These are phyloP conservation scores for Tetrahymena malaccensis DNA, from an alignment of 73 alveolate species.

Conservation along the genomic window DNA sequence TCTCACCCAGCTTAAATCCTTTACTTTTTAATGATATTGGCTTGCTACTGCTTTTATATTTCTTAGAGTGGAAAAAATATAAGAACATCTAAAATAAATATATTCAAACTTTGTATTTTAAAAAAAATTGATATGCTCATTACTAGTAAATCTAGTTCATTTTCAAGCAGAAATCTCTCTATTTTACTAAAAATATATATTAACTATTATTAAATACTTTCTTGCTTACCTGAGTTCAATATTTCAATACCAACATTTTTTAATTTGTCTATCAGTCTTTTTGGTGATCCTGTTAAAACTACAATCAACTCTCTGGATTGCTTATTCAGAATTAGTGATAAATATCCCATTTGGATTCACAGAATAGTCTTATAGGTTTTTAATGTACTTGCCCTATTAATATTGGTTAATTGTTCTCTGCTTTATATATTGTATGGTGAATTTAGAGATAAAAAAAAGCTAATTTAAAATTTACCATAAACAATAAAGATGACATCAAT, in stretches of 20 bases:
- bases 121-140: neutral
- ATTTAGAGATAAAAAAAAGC: neutral
- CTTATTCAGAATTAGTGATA: neutral
- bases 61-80: neutral
- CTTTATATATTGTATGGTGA: neutral
- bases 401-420: neutral
- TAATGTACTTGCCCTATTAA: neutral
- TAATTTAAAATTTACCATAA: neutral
- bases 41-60: neutral
- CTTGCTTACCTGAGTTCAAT: neutral
- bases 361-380: neutral
- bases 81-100: neutral
- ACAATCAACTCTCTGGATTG: neutral
- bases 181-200: neutral
- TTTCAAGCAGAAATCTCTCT: neutral
- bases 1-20: neutral
- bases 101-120: neutral
- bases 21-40: neutral
- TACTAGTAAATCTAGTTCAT: neutral
- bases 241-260: neutral
- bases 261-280: neutral
- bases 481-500: neutral
- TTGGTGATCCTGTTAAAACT: neutral
- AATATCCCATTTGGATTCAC: neutral
- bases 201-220: neutral